phyloP scores from a whole-genome alignment of 495 filamentous ascomycete species.

The Symbiotaphrina buchneri region DNA sequence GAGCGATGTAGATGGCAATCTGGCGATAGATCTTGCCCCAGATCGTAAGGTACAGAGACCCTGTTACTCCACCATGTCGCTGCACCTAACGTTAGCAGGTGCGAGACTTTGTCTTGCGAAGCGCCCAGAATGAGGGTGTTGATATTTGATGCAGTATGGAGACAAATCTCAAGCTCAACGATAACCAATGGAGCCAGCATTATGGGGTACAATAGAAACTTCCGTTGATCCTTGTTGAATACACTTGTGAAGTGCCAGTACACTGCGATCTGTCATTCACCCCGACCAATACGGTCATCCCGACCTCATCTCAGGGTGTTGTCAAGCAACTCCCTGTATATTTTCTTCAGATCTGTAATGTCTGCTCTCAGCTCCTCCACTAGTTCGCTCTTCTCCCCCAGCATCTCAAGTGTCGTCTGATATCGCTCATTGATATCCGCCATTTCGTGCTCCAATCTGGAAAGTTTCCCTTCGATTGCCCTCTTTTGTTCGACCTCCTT shows the following conservation, averaged over 20 bases:
- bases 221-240: too few relatives aligned
- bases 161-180: too few relatives aligned
- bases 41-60: slow-evolving; percentile 45
- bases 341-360: slow-evolving; percentile 78
- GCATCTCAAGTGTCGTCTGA: slow-evolving; percentile 77
- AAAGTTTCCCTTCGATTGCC: slow-evolving; percentile 30
- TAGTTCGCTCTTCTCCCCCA: slow-evolving; percentile 89
- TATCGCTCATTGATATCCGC: slow-evolving; percentile 46
- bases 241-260: too few relatives aligned
- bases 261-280: too few relatives aligned
- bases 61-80: slow-evolving; percentile 1
- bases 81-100: slow-evolving; percentile 20
- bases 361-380: slow-evolving; percentile 80
- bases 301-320: slow-evolving; percentile 52
- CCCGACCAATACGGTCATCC: too few relatives aligned
- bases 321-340: slow-evolving; percentile 84
- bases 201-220: too few relatives aligned
- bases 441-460: slow-evolving; percentile 42
- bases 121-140: slow-evolving; percentile 71
- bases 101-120: slow-evolving; percentile 53
- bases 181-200: too few relatives aligned
- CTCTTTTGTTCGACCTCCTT: slow-evolving; percentile 54
- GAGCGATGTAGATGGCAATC: slow-evolving; percentile 43
- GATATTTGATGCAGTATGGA: too few relatives aligned
- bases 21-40: slow-evolving; percentile 67